These are phyloP conservation scores for Sporisorium sorghi DNA, from an alignment of 1,284 basidiomycete species.

Conservation along the genomic window DNA sequence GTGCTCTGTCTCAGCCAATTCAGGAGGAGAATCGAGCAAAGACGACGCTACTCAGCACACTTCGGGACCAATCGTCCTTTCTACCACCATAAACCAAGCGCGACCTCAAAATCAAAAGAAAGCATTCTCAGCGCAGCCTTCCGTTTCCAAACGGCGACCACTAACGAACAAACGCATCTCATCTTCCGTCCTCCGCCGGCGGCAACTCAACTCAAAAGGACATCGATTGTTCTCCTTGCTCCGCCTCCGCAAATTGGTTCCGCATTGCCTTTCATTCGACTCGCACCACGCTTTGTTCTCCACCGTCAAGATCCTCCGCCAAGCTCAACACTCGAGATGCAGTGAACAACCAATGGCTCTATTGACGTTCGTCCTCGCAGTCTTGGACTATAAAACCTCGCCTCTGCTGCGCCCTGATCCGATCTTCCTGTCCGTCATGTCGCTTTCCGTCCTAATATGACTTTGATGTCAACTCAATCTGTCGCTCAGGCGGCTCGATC, in stretches of 20 bases:
- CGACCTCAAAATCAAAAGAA: not conserved
- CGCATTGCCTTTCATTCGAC: not conserved
- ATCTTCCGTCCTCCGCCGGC: not conserved
- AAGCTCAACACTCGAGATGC: not conserved
- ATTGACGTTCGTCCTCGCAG: not conserved
- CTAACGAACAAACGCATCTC: not conserved
- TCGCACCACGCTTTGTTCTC: not conserved
- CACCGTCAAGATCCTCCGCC: not conserved
- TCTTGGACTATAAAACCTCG: not conserved
- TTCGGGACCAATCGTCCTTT: not conserved
- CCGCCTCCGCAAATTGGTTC: not conserved
- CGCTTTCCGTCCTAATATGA: slow-evolving; percentile 10
- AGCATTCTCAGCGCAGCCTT: not conserved
- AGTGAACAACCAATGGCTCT: not conserved
- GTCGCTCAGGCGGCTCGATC: slow-evolving; percentile 20
- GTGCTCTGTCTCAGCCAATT: not conserved
- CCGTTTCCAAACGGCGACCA: not conserved
- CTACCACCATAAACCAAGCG: not conserved
- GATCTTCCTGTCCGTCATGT: slow-evolving; percentile 8
- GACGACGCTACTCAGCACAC: not conserved
- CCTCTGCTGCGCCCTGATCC: not conserved
- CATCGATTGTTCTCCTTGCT: not conserved
- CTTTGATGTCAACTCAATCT: slow-evolving; percentile 10
- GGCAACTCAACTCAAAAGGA: not conserved
- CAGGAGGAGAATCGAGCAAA: not conserved